Conservation (phyloP, 306 rosid genomes). For the Vicia villosa region DNA sequence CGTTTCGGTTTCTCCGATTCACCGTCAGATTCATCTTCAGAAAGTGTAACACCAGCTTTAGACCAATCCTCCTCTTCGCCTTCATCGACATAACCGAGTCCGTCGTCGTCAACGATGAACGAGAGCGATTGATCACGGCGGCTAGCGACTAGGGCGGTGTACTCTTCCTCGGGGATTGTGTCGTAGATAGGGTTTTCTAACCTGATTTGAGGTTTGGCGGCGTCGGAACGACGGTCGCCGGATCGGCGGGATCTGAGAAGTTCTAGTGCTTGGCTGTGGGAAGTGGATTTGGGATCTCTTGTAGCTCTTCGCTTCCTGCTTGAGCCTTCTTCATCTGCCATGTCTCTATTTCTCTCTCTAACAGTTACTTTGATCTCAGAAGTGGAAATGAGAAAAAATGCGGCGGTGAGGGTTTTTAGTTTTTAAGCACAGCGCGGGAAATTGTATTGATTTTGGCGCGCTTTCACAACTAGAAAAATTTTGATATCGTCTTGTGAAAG, state of each 20-base stretch:
- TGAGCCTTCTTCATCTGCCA: slow-evolving; percentile 62
- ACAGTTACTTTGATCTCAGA: not conserved
- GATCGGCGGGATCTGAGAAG: slow-evolving; percentile 66
- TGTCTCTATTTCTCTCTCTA: not conserved
- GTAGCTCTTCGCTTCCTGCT: slow-evolving; percentile 56
- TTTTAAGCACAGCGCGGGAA: not conserved
- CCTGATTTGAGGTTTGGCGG: slow-evolving; percentile 62
- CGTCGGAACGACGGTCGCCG: slow-evolving; percentile 70
- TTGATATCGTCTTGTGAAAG: not conserved
- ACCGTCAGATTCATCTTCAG: slow-evolving; percentile 75
- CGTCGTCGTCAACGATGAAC: slow-evolving; percentile 85
- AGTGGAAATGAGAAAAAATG: not conserved
- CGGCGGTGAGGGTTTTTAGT: not conserved
- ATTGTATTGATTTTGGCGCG: not conserved
- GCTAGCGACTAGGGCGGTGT: slow-evolving; percentile 77
- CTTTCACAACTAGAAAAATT: not conserved
- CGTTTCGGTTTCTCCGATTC: slow-evolving; percentile 58
- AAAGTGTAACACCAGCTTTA: slow-evolving; percentile 50
- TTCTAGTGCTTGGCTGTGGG: slow-evolving; percentile 68
- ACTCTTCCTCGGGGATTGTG: slow-evolving; percentile 74
- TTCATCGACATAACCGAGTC: slow-evolving; percentile 81
- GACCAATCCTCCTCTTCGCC: slow-evolving; percentile 99
- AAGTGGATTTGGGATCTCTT: slow-evolving; percentile 57
- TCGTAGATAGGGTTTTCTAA: slow-evolving; percentile 79
- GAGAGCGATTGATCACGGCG: slow-evolving; percentile 70